A percentile compares a stretch with the other conserved stretches of the same genome.
These are phyloP conservation scores for Aspergillus tanneri DNA, from an alignment of 2,329 filamentous ascomycete genomes.

Conservation along the genomic window DNA sequence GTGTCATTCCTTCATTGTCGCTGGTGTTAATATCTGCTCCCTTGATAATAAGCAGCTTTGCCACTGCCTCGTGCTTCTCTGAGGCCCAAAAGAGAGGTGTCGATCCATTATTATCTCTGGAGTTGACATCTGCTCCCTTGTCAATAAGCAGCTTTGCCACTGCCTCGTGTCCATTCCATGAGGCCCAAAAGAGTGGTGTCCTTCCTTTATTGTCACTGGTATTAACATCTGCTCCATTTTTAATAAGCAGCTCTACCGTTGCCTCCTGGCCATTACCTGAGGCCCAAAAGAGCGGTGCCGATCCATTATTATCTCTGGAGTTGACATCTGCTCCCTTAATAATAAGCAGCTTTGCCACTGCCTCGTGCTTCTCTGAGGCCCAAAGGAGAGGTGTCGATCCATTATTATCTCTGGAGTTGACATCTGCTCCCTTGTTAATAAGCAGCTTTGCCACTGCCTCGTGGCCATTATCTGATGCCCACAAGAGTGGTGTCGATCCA, in stretches of 20 bases:
- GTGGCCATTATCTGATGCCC: not conserved
- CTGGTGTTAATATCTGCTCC: too few relatives aligned
- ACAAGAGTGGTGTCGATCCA: constrained; percentile 9
- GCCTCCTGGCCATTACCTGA: constrained; percentile 9
- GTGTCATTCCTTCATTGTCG: too few relatives aligned
- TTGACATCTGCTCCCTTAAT: constrained; percentile 10
- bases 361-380: not conserved
- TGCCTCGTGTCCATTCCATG: constrained; percentile 6
- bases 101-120: not conserved
- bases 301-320: not conserved
- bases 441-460: constrained; percentile 1
- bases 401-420: too few relatives aligned
- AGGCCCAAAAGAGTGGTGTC: constrained; percentile 5
- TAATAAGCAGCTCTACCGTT: constrained; percentile 5
- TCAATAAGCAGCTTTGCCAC: constrained; percentile 16
- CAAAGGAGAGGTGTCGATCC: too few relatives aligned
- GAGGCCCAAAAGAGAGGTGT: constrained; percentile 8
- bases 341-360: constrained; percentile 8
- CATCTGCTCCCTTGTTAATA: too few relatives aligned
- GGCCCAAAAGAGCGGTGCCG: constrained; percentile 1
- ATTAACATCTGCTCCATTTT: constrained; percentile 8
- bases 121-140: constrained; percentile 12
- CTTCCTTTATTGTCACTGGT: not conserved
- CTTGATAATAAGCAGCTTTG: not conserved
- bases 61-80: not conserved